phyloP scores from a whole-genome alignment of 495 filamentous ascomycete genomes.

The Xylaria venustula region DNA sequence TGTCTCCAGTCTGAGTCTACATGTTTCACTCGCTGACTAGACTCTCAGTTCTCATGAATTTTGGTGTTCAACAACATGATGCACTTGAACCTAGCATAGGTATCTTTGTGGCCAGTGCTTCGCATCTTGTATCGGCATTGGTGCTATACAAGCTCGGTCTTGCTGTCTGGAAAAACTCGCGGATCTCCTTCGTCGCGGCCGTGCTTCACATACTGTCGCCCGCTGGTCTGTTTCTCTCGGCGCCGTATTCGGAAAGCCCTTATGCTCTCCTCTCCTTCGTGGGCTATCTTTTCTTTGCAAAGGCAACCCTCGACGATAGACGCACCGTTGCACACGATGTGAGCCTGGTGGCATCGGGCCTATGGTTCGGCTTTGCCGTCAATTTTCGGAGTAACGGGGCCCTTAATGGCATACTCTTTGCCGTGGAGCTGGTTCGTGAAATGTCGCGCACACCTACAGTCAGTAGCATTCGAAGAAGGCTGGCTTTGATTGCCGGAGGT shows the following conservation, averaged over 20 bases:
- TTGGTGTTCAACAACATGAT: constrained; percentile 13
- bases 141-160: constrained; percentile 62
- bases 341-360: constrained; percentile 57
- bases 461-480: constrained; percentile 45
- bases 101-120: constrained; percentile 62
- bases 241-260: constrained; percentile 78
- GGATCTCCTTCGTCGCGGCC: constrained; percentile 64
- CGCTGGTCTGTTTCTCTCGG: constrained; percentile 84
- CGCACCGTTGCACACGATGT: constrained; percentile 27
- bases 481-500: constrained; percentile 62
- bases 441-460: constrained; percentile 46
- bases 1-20: background rate
- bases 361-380: constrained; percentile 70
- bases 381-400: constrained; percentile 84
- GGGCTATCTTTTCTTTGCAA: constrained; percentile 69
- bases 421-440: constrained; percentile 40
- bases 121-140: constrained; percentile 74
- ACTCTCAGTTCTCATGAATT: constrained; percentile 17
- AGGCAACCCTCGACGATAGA: constrained; percentile 40
- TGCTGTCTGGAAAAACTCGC: constrained; percentile 41
- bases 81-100: constrained; percentile 49
- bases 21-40: background rate
- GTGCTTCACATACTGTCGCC: constrained; percentile 79
- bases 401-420: constrained; percentile 67
- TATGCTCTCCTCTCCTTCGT: constrained; percentile 76